These are phyloP conservation scores for Murraya paniculata DNA, from an alignment of 345 rosid genomes.

Conservation along the genomic window DNA sequence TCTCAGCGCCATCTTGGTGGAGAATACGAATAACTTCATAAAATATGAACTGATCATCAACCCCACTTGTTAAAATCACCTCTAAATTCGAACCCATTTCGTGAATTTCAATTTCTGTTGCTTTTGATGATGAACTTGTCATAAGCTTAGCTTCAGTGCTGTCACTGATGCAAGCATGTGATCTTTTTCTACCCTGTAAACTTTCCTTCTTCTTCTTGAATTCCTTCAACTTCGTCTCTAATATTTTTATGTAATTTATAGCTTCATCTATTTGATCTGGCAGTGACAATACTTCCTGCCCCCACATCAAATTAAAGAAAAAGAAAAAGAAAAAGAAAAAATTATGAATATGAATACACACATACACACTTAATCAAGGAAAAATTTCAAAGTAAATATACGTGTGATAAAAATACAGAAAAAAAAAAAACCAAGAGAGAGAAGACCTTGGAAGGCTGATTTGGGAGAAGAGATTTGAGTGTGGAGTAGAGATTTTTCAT, in stretches of 20 bases:
- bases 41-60: slow-evolving; percentile 31
- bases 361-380: no score
- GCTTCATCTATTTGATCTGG: slow-evolving; percentile 63
- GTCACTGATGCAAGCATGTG: background rate
- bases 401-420: no score
- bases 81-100: slow-evolving; percentile 37
- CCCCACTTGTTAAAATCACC: slow-evolving; percentile 29
- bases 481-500: slow-evolving; percentile 44
- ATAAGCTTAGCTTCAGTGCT: background rate
- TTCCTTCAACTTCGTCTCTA: slow-evolving; percentile 32
- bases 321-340: no score
- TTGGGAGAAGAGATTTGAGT: slow-evolving; percentile 50
- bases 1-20: slow-evolving; percentile 38
- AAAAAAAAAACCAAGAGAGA: background rate
- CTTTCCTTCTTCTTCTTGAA: slow-evolving; percentile 33
- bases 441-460: slow-evolving; percentile 26
- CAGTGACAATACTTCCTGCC: slow-evolving; percentile 37
- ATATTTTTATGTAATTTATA: slow-evolving; percentile 35
- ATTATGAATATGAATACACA: no score
- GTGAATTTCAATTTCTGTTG: slow-evolving; percentile 36
- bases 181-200: slow-evolving; percentile 29
- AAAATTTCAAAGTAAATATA: no score
- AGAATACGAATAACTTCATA: slow-evolving; percentile 39
- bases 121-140: background rate
- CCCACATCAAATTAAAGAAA: background rate